Conservation (phyloP, 1,284 basidiomycete species). For the Moesziomyces aphidis region DNA sequence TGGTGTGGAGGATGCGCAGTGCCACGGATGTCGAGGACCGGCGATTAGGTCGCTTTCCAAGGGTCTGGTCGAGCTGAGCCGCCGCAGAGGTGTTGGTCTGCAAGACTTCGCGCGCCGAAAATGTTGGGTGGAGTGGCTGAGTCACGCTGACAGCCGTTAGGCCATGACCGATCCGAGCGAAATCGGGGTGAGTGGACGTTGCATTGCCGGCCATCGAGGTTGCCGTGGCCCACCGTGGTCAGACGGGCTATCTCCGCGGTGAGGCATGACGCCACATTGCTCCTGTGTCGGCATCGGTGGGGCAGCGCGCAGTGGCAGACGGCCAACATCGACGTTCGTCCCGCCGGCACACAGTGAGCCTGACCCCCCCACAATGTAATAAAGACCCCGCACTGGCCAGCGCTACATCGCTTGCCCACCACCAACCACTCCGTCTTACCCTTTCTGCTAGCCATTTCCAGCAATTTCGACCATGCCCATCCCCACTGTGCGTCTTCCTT, state of each 20-base stretch:
- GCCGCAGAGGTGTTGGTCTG: conserved; percentile 23
- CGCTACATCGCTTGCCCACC: not conserved
- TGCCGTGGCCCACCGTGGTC: not conserved
- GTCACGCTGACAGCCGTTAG: conserved; percentile 10
- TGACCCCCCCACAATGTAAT: not conserved
- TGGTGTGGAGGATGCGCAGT: not conserved
- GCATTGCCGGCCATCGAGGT: conserved; percentile 10
- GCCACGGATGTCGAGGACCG: conserved; percentile 8
- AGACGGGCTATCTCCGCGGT: not conserved
- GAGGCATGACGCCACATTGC: too few relatives aligned
- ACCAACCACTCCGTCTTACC: not conserved
- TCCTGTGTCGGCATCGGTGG: too few relatives aligned
- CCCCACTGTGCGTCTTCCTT: conserved; percentile 33
- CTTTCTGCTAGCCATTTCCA: not conserved
- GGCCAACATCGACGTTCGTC: not conserved
- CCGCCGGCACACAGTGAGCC: not conserved
- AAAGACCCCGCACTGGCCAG: too few relatives aligned
- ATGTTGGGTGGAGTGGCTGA: not conserved
- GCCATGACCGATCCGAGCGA: not conserved
- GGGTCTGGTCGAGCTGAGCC: too few relatives aligned
- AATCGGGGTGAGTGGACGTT: not conserved
- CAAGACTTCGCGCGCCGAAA: not conserved
- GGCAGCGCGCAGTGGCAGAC: not conserved
- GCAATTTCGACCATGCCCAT: conserved; percentile 15
- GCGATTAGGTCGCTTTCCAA: too few relatives aligned